Evolutionary conservation across 441 rosid species (phyloP), one percentile per base, ranked within the genome.

Genomic region (Eugenia klotzschiana): DNA sequence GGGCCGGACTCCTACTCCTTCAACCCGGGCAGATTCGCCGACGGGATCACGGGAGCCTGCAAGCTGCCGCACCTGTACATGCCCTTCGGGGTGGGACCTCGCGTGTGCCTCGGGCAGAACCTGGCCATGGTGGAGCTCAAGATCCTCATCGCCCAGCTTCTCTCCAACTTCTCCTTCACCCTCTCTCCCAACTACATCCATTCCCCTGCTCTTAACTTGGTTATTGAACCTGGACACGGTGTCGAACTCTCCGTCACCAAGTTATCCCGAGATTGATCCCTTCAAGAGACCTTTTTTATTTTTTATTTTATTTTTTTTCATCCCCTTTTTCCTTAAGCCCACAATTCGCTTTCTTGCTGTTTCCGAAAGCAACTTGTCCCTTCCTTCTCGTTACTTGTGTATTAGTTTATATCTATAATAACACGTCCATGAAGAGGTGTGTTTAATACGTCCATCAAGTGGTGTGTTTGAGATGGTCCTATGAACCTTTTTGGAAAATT

Each of bases 91-190:
- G 89, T 90, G 1, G 96, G 98, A 25, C 92, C 94, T 10, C 88
- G 94, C 26, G 74, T 86, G n/a, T 94, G 96, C 81, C 88, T 93
- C 10, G 96, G 95, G 5, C 93, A 91, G 85, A 91, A 92, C 86
- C 91, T 93, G 54, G 98, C 93, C 26, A 88, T 93, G 88, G 88
- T 87, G 83, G 98, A 95, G 83, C 90, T 91, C 22, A 94, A 94
- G 86, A 87, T 94, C 33, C 87, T 92, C n/a, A 50, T 93, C 2
- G 81, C 93, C 77, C 87, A 89, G 29, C 29, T 93, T 23, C 69
- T 92, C 41, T 90, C 90, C 79, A 90, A 89, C 79, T 94, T 94
- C 85, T 88, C 88, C 26, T 89, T 94, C 84, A 83, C 90, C 40
- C 81, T 94, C 20, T 93, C 97, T 33, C 91, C 91, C 8, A 85